Evolutionary conservation across 495 filamentous ascomycete species (phyloP), one percentile per base, ranked within the genome.

Genomic region (Thozetella sp.): DNA sequence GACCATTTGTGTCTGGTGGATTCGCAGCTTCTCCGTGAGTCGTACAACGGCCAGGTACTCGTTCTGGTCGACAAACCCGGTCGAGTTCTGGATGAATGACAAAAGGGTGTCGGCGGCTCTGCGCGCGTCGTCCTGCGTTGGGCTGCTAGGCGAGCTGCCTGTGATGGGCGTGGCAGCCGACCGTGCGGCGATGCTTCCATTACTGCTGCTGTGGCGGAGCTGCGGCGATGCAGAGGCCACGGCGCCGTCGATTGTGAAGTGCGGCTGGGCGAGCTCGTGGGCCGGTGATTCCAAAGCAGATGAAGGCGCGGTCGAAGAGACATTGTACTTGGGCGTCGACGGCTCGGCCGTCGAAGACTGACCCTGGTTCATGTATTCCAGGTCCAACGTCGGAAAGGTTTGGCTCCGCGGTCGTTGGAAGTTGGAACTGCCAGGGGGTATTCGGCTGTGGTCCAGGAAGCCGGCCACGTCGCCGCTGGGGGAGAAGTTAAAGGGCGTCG

Each of bases 71-170:
- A 91, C 81, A 22, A 88, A 83, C 0, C 88, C 84, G 1, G 83
- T 86, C 1, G 83, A 87, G 50, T 88, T 85, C 62, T 90, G 83
- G 73, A 97, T 90, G 71, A 93, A 98, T 55, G 80, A 89, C 75
- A 96, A 85, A 1, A 98, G 83, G 13, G 94, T 83, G 67, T 97
- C 93, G 22, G 97, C 82, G 1, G 95, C 96, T 34, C 85, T 83
- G 25, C 88, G 82, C 0, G 95, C 95, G 68, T 99, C 94, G 61
- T 97, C 95, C 68, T 93, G 92, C 0, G 91, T 93, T 0, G 93
- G 93, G 0, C 89, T 88, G n/a, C 78, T 76, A 1, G 78, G 82
- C 26, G 78, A 78, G 25, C 75, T 75, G 17, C 67, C 72, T 1
- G 70, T 73, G 6, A 74, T 52, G 0, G 77, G 70, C 0, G 78